Evolutionary conservation across 1,284 basidiomycete species (phyloP).

Genomic region (Leccinum solheimii): DNA sequence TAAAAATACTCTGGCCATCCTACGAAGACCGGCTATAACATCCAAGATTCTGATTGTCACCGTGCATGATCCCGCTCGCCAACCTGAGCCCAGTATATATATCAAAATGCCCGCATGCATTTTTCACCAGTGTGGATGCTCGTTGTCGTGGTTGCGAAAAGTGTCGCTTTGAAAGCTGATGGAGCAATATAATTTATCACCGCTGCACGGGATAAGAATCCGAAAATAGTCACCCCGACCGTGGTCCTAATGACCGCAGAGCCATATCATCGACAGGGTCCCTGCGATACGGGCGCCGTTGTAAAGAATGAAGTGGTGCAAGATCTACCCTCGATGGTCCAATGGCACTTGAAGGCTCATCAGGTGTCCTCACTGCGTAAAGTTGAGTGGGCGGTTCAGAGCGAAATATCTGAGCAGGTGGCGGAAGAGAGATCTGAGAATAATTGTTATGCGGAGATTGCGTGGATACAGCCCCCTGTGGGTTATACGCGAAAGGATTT

Average conservation of each 20-base stretch:
- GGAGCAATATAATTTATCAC: conserved; percentile 27
- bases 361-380: conserved; percentile 30
- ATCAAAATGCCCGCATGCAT: conserved; percentile 1
- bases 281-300: conserved; percentile 59
- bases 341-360: conserved; percentile 26
- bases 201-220: conserved; percentile 18
- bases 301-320: conserved; percentile 55
- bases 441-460: conserved; percentile 17
- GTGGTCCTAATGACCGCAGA: conserved; percentile 49
- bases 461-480: conserved; percentile 3
- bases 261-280: conserved; percentile 64
- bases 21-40: neutral
- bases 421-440: conserved; percentile 34
- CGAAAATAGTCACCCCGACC: conserved; percentile 38
- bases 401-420: conserved; percentile 33
- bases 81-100: neutral
- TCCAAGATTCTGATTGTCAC: neutral
- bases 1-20: neutral
- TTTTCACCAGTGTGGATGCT: conserved; percentile 9
- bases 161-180: conserved; percentile 19
- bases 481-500: conserved; percentile 13
- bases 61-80: neutral
- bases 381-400: conserved; percentile 34
- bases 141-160: conserved; percentile 11
- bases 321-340: conserved; percentile 44